A percentile compares a stretch with the other conserved stretches of the same genome.
Conservation (phyloP, 352 stramenopile genomes). For the Vaucheria bursata region DNA sequence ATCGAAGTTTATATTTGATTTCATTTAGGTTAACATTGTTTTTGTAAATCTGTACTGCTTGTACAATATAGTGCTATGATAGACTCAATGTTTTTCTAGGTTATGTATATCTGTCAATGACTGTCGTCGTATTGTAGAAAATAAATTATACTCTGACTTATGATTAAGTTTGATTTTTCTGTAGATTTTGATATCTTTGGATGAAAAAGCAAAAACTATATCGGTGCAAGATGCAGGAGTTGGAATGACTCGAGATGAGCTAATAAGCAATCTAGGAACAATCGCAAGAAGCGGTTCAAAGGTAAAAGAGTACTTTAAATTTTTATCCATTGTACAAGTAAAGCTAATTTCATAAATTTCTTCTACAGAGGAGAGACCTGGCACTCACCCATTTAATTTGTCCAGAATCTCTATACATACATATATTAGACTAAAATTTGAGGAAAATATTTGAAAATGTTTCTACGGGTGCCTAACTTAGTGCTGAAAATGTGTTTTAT, state of each 20-base stretch:
- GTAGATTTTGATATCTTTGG: constrained; percentile 84
- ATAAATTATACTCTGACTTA: background rate
- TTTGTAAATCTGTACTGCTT: too few relatives aligned
- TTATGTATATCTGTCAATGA: background rate
- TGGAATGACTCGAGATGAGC: constrained; percentile 92
- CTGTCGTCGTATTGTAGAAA: background rate
- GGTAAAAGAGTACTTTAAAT: too few relatives aligned
- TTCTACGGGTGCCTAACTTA: background rate
- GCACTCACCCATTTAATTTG: too few relatives aligned
- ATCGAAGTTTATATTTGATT: too few relatives aligned
- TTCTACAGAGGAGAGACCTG: too few relatives aligned
- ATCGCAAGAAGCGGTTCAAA: constrained; percentile 94
- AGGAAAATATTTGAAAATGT: background rate
- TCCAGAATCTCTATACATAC: too few relatives aligned
- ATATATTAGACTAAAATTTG: background rate
- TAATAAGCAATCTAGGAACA: constrained; percentile 94
- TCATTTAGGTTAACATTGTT: too few relatives aligned
- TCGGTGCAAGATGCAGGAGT: constrained; percentile 96
- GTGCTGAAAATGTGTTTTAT: too few relatives aligned
- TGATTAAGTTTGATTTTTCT: background rate
- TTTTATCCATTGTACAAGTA: too few relatives aligned
- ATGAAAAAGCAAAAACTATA: constrained; percentile 86
- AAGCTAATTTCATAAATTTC: too few relatives aligned
- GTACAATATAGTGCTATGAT: background rate
- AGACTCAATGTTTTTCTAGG: background rate